Base-by-base conservation (phyloP, 306 rosid species). In the Pterocarpus santalinus region DNA sequence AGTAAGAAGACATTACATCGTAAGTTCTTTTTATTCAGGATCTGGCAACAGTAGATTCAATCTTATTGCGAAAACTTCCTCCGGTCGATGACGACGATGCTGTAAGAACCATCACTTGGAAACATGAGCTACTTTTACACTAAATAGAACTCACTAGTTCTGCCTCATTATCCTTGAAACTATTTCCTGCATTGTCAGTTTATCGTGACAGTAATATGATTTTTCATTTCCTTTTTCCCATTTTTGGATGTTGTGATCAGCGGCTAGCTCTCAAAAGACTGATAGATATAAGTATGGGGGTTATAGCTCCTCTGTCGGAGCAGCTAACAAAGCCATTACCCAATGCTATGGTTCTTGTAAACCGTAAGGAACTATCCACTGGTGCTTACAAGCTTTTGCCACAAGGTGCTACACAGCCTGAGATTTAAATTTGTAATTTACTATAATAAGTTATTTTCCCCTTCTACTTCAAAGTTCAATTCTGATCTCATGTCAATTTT, bases 21-120 rank as follows among this genome's bases (percentile, higher is more conserved):
- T 80, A 72, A 46, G 47, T n/a, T 46, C 14, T 69, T 30, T 84
- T 67, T 68, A 73, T 83, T 72, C 88, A 95, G 99, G 99, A 95
- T 90, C 93, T 95, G 82, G 99, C 99, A 10, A 95, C 98, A 38
- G 99, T 89, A 9, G 99, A 95, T 84, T 93, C 99, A 43, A 93
- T 95, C 81, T 88, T 95, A 73, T 69, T 95, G 84, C 87, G 97
- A 79, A 90, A 95, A 77, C 96, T 93, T 86, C 99, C 99, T 62
- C 85, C 96, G 4, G 84, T 87, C 15, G 90, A 93, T 11, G 97
- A 95, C 44, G 69, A 39, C 51, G 81, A 91, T 73, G 88, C 94
- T 78, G 99, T 95, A 87, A 93, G 97, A 74, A 85, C 86, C 76
- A 77, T 67, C 22, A 34, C 71, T 72, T 75, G 73, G 69, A 72